Evolutionary conservation across 495 filamentous ascomycete species (phyloP), one percentile per base, ranked within the genome.

Genomic region (Neurospora discreta): DNA sequence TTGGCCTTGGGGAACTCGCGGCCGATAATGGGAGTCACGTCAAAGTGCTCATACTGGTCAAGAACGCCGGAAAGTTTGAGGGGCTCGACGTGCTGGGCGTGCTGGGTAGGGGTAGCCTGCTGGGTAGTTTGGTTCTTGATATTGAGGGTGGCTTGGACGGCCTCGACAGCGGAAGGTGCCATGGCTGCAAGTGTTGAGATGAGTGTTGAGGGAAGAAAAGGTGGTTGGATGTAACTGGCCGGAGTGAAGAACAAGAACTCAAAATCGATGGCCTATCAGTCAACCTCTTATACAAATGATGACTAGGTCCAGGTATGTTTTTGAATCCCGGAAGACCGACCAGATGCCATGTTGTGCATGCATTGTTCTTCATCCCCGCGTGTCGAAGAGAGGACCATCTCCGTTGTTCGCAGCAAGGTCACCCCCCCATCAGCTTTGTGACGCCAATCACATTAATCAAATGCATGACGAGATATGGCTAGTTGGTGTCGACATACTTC

Each of bases 1-100:
- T 87, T 88, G 9, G 86, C 87, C 23, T 83, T 83, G 20, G 84
- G 84, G 74, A 87, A 93, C 75, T 93, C 91, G 0, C 85, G 83
- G 20, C 91, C 91, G 73, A 93, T 91, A 69, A 89, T 79, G 6
- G 90, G 90, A 2, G 90, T 92, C 2, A 90, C 84, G 43, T 92
- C 90, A 68, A 90, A 88, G 4, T 82, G 85, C 60, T 90, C 82
- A 70, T 85, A 89, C 42, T 78, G 68, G 39, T 92, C 87, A 0
- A 92, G 82, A 0, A 82, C 81, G 5, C 88, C 88, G 0, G 81
- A 85, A 18, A 83, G 79, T 76, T 84, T 77, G 33, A 90, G 76
- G 0, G 89, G 87, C 69, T 78, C 71, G 0, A 52, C 52, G 3
- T 68, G 75, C 18, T 41, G 26, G 5, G 30, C 42, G 16, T 40